Percentiles rank a stretch among this genome's conserved stretches.
Conservation (phyloP, 2,329 filamentous ascomycete species). For the Fusarium sp. region DNA sequence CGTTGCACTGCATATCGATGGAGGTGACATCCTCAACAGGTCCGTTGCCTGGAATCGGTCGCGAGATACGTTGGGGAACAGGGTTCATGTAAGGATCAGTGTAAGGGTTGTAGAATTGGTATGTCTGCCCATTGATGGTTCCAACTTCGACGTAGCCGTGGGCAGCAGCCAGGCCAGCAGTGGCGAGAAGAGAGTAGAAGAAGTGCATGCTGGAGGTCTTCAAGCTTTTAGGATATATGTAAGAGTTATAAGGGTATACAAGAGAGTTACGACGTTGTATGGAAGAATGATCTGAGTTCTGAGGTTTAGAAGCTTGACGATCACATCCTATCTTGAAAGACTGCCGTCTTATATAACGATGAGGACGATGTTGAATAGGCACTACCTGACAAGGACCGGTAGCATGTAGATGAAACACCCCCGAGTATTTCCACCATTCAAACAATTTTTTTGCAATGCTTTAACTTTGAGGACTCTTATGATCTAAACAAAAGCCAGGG, state of each 20-base stretch:
- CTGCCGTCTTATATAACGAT: constrained; percentile 21
- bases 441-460: background rate
- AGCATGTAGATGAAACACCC: constrained; percentile 15
- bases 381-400: background rate
- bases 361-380: background rate
- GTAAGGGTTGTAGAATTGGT: constrained; percentile 51
- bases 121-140: constrained; percentile 52
- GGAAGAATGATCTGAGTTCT: background rate
- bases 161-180: constrained; percentile 53
- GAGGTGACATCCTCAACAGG: constrained; percentile 63
- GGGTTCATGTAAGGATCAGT: constrained; percentile 55
- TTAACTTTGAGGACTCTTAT: constrained; percentile 10
- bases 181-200: constrained; percentile 43
- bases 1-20: constrained; percentile 66
- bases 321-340: background rate
- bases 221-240: background rate
- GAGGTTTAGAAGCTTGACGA: constrained; percentile 11
- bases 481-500: constrained; percentile 11
- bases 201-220: constrained; percentile 30
- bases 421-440: constrained; percentile 36
- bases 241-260: background rate
- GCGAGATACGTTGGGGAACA: constrained; percentile 63
- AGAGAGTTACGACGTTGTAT: background rate
- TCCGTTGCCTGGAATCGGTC: constrained; percentile 66
- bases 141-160: constrained; percentile 61